Conservation (phyloP, 2,329 filamentous ascomycete genomes). For the Monosporascus sp. region DNA sequence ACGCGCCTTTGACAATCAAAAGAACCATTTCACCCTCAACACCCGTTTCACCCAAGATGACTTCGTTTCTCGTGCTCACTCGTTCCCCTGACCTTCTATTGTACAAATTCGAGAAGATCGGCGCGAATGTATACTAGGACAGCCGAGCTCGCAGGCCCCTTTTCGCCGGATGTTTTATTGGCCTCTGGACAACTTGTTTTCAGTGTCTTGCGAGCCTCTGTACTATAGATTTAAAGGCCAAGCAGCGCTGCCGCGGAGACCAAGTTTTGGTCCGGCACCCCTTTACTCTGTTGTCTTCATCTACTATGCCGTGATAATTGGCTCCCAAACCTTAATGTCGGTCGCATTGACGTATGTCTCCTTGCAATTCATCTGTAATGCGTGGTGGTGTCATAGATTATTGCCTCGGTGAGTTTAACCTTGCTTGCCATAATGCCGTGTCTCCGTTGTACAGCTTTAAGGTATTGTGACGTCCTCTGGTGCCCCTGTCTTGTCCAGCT, state of each 20-base stretch:
- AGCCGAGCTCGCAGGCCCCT: not conserved
- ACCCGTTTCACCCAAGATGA: conserved; percentile 13
- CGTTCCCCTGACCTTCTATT: conserved; percentile 9
- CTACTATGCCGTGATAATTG: not conserved
- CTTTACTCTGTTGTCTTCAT: not conserved
- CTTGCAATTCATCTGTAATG: too few relatives aligned
- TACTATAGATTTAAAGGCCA: conserved; percentile 18
- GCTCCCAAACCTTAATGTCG: not conserved
- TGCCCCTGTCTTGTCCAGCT: not conserved
- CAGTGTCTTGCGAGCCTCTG: conserved; percentile 12
- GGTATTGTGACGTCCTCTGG: not conserved
- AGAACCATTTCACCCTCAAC: conserved; percentile 2
- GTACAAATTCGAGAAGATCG: conserved; percentile 17
- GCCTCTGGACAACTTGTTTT: conserved; percentile 14
- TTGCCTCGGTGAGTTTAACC: too few relatives aligned
- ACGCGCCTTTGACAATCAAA: conserved; percentile 2
- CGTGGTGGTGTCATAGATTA: too few relatives aligned
- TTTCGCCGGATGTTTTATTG: conserved; percentile 28
- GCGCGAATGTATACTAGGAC: not conserved
- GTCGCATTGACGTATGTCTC: not conserved
- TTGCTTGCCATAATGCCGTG: not conserved
- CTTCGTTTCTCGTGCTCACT: conserved; percentile 16
- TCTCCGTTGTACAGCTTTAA: not conserved
- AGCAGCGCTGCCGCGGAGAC: conserved; percentile 17
- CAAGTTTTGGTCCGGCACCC: conserved; percentile 26